Conservation (phyloP, 805 yeast genomes). For the Candida wancherniae region DNA sequence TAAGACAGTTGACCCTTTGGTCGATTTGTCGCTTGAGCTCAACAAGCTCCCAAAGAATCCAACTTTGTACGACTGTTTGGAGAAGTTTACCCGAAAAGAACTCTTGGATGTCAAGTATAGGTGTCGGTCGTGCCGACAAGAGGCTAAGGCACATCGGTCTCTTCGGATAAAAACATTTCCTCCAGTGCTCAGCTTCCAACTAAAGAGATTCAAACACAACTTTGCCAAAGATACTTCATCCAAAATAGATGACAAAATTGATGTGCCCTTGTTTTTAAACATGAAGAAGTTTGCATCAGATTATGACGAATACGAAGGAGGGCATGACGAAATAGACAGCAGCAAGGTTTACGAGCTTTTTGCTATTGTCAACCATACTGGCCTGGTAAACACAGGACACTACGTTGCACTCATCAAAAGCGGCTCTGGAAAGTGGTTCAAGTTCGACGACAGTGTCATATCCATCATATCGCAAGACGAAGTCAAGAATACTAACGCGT, state of each 20-base stretch:
- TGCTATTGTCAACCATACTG: conserved; percentile 85
- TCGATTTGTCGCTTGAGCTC: conserved; percentile 83
- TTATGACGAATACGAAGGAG: conserved; percentile 5
- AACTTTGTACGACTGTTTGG: conserved; percentile 59
- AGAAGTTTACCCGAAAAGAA: conserved; percentile 74
- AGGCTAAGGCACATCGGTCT: conserved; percentile 64
- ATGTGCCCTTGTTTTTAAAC: conserved; percentile 69
- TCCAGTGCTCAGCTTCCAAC: conserved; percentile 74
- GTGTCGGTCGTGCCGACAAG: conserved; percentile 61
- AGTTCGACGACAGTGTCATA: conserved; percentile 85
- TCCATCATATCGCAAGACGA: conserved; percentile 58
- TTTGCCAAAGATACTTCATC: conserved; percentile 44
- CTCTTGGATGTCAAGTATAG: conserved; percentile 66
- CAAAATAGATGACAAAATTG: conserved; percentile 72
- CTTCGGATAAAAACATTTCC: conserved; percentile 67
- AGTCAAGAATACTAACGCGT: conserved; percentile 71
- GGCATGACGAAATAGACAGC: conserved; percentile 20
- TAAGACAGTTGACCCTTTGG: conserved; percentile 79
- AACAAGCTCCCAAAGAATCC: conserved; percentile 21
- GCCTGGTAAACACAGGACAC: conserved; percentile 94
- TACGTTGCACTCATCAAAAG: conserved; percentile 76
- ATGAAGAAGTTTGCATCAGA: conserved; percentile 53
- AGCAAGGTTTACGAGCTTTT: conserved; percentile 67
- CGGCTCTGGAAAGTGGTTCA: conserved; percentile 77
- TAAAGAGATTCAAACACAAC: conserved; percentile 72